Base-by-base conservation (phyloP, 768 basidiomycete species). In the Lactarius akahatsu region DNA sequence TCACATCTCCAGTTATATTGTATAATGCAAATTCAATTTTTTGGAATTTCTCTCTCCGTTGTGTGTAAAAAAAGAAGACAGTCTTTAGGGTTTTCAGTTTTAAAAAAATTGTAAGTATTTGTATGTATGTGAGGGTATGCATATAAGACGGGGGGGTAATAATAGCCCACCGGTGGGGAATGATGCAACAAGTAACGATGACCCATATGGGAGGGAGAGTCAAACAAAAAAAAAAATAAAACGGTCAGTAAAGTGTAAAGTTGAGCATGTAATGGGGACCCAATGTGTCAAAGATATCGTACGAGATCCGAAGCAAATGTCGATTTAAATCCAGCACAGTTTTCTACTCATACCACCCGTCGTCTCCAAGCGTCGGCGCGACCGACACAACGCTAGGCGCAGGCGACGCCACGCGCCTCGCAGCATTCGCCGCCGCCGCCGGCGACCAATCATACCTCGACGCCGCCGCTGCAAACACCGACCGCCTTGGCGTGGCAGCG, bases 371-470 rank as follows among this genome's bases (percentile, higher is more conserved):
- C 0, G 89, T 92, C 8, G 88, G 90, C 10, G 86, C 82, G 34
- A 84, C 79, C 26, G 90, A 91, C n/a, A 88, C 86, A 1, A 79
- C 84, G 72, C 92, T 94, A 30, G 86, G 87, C 32, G 92, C 87
- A 9, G 92, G 92, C 1, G 30, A 7, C 9, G 9, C 9, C 8
- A 34, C 9, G 1, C 1, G 32, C 32, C 32, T 6, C 32, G 32
- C 32, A 78, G 63, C 73, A 76, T 40, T 72, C 43, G 70, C 61
- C 55, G 72, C 56, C 47, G 0, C 56, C 45, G 15, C 10, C 2
- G 36, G 65, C 69, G 9, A 57, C 73, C 78, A 73, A 72, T 73
- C 20, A 15, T 50, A 54, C n/a, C 18, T 43, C 1, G 43, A 43
- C 18, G 81, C 9, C 82, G 52, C 10, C 34, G 34, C 34, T 1